Evolutionary conservation across 1,139 yeast species (phyloP).

Genomic region (Zygosaccharomyces sapae): DNA sequence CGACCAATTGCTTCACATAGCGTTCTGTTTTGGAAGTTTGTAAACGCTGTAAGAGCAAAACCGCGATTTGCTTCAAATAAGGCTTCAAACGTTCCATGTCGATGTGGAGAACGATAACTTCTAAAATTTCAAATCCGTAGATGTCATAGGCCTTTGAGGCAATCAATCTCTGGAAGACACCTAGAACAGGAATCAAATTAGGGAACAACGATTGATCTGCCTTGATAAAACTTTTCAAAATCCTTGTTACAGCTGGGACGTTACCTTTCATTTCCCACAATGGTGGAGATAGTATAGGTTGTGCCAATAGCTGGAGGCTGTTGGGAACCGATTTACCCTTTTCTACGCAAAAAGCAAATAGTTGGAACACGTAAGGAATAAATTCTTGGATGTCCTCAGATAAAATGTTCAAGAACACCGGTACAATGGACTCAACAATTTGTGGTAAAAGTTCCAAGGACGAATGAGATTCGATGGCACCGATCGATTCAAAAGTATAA

Average conservation of each 20-base stretch:
- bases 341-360: slow-evolving; percentile 74
- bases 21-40: slow-evolving; percentile 80
- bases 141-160: slow-evolving; percentile 78
- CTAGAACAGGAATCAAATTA: slow-evolving; percentile 71
- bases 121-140: slow-evolving; percentile 80
- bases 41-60: slow-evolving; percentile 71
- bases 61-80: slow-evolving; percentile 69
- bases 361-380: slow-evolving; percentile 87
- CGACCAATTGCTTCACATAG: slow-evolving; percentile 66
- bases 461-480: slow-evolving; percentile 62
- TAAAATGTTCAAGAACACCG: slow-evolving; percentile 62
- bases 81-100: slow-evolving; percentile 49
- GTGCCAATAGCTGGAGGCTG: slow-evolving; percentile 60
- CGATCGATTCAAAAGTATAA: slow-evolving; percentile 83
- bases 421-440: slow-evolving; percentile 57
- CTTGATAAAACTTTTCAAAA: slow-evolving; percentile 65
- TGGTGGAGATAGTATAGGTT: slow-evolving; percentile 80
- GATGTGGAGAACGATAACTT: slow-evolving; percentile 57
- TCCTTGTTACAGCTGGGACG: slow-evolving; percentile 84
- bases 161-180: slow-evolving; percentile 92
- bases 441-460: slow-evolving; percentile 38
- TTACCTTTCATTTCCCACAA: slow-evolving; percentile 94
- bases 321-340: slow-evolving; percentile 51
- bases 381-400: slow-evolving; percentile 90
- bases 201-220: slow-evolving; percentile 55